Base-by-base conservation (phyloP, 2,329 filamentous ascomycete genomes). In the Raffaelea deltoideospora region DNA sequence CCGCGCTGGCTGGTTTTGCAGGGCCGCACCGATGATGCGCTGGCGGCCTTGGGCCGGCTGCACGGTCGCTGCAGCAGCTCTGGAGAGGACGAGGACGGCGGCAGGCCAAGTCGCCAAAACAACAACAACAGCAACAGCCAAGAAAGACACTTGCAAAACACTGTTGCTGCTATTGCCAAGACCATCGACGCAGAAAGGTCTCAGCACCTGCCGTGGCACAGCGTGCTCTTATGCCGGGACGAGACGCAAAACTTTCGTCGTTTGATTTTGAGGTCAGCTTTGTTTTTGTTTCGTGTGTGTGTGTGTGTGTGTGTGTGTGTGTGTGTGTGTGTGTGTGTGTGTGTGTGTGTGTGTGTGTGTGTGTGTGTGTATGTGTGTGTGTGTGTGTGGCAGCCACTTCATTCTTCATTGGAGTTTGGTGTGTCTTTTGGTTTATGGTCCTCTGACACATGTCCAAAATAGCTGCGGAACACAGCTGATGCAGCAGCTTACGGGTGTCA, bases 21-120 rank as follows among this genome's bases (percentile, higher is more conserved):
- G 38, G 66, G 71, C 40, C 64, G 67, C n/a, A 59, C 65, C 14
- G 66, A 73, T 10, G 61, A 75, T 39, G 71, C 71, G 1, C 54
- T 66, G n/a, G 53, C 60, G 6, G 64, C 70, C 5, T 61, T 82
- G 39, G 61, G 66, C 8, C 67, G 66, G 41, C 72, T 71, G 40
- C 69, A 70, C 40, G 63, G 65, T 15, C 56, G 73, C 43, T 63
- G 41, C 41, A 28, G 41, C 22, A 21, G 8, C 23, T 26, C 13
- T 5, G 43, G 48, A 2, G 40, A 52, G 3, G 49, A 55, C 28
- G 40, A 45, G 1, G 38, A 45, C 0, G 54, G 47, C 43, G 2
- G 45, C 48, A 4, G 55, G 60, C 35, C 57, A 52, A 31, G 48
- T 53, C 5, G 57, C 54, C 3, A 61, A 60, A 26, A 26, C 35